Conservation (phyloP, 768 basidiomycete genomes). For the Mrakia blollopis region DNA sequence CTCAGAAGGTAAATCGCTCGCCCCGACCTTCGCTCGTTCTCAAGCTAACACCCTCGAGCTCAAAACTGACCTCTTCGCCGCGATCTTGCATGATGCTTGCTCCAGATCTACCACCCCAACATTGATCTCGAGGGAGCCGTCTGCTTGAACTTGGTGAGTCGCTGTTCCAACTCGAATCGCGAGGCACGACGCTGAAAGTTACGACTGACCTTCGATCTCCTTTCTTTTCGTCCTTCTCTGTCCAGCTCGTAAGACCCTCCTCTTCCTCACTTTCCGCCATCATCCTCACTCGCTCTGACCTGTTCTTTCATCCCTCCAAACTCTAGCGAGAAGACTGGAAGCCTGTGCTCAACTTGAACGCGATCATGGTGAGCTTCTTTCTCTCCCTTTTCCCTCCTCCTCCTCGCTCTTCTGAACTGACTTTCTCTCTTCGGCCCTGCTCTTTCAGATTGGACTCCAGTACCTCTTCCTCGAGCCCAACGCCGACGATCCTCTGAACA, state of each 20-base stretch:
- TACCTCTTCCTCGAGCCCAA: slow-evolving; percentile 99
- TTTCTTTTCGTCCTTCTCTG: background rate
- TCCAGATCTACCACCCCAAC: slow-evolving; percentile 96
- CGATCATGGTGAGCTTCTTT: slow-evolving; percentile 69
- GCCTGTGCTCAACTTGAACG: slow-evolving; percentile 93
- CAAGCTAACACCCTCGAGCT: background rate
- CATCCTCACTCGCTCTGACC: background rate
- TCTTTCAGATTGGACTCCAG: slow-evolving; percentile 60
- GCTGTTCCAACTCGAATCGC: background rate
- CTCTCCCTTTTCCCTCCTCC: background rate
- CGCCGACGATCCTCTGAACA: slow-evolving; percentile 96
- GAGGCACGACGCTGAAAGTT: background rate
- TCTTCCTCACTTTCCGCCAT: background rate
- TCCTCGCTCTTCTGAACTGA: background rate
- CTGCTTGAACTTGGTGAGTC: slow-evolving; percentile 54
- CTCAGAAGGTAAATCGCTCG: slow-evolving; percentile 61
- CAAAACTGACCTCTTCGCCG: background rate
- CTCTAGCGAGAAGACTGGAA: slow-evolving; percentile 96
- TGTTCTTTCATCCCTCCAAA: background rate
- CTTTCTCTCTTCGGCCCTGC: background rate
- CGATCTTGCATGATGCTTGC: background rate
- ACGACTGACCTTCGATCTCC: background rate
- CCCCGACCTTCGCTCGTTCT: background rate
- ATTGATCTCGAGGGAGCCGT: slow-evolving; percentile 97
- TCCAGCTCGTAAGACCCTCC: slow-evolving; percentile 15